Evolutionary conservation across 2,329 filamentous ascomycete species (phyloP).

Genomic region (Diaporthe batatas): DNA sequence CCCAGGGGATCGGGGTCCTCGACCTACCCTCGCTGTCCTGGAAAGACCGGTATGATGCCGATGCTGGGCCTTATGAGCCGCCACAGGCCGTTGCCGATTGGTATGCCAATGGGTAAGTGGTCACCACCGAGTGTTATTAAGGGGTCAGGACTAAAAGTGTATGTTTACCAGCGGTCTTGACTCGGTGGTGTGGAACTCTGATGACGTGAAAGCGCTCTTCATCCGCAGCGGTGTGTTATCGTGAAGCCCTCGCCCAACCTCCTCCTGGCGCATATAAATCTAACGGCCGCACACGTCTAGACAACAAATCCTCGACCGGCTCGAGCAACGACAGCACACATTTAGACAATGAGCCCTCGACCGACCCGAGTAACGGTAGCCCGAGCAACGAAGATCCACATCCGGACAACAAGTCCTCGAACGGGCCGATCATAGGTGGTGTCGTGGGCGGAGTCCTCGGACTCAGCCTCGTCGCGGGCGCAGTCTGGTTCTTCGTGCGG

Average conservation of each 20-base stretch:
- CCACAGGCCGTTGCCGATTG: slow-evolving; percentile 1
- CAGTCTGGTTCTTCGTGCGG: not conserved
- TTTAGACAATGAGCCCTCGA: too few species aligned
- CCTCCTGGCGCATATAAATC: not conserved
- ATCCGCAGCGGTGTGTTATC: not conserved
- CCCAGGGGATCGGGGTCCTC: not conserved
- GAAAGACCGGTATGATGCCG: not conserved
- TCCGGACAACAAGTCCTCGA: not conserved
- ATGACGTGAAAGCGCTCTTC: not conserved
- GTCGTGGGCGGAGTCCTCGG: not conserved
- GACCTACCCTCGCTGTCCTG: not conserved
- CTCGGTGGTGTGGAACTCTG: not conserved
- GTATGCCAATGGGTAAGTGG: slow-evolving; percentile 1
- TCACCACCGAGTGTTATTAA: not conserved
- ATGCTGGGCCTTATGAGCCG: not conserved
- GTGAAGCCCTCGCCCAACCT: not conserved
- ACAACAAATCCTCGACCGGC: not conserved
- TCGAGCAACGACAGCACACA: too few species aligned
- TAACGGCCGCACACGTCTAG: not conserved
- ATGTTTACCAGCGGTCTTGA: not conserved
- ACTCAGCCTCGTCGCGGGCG: not conserved
- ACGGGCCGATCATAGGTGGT: not conserved
- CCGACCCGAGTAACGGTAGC: too few species aligned
- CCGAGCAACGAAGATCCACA: not conserved
- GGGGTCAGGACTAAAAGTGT: not conserved